Percentiles rank a stretch among this genome's conserved stretches.
phyloP scores from a whole-genome alignment of 2,329 filamentous ascomycete genomes.

The Exophiala sp. region DNA sequence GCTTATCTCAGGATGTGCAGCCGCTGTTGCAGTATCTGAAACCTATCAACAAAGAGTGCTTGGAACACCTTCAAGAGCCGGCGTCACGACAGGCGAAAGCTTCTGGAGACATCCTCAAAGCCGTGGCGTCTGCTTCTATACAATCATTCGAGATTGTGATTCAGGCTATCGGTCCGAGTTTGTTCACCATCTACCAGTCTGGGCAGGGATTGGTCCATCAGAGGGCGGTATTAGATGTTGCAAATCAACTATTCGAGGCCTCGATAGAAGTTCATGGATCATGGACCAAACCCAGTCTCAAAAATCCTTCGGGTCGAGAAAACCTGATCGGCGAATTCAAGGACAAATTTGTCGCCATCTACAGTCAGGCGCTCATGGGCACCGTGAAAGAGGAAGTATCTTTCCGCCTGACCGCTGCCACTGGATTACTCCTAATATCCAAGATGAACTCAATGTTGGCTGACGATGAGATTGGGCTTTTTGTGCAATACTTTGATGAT shows the following conservation, averaged over 20 bases:
- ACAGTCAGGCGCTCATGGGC: conserved; percentile 54
- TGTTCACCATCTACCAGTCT: conserved; percentile 60
- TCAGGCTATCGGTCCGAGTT: conserved; percentile 53
- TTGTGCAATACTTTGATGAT: conserved; percentile 57
- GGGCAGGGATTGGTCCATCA: conserved; percentile 61
- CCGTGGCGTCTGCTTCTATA: conserved; percentile 54
- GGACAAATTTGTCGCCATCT: conserved; percentile 52
- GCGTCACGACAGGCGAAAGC: conserved; percentile 66
- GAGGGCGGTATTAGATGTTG: conserved; percentile 59
- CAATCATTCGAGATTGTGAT: conserved; percentile 55
- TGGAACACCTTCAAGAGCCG: conserved; percentile 65
- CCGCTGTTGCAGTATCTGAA: conserved; percentile 54
- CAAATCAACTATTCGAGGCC: conserved; percentile 57
- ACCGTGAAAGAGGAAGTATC: conserved; percentile 50
- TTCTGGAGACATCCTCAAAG: conserved; percentile 58
- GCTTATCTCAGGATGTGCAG: conserved; percentile 47
- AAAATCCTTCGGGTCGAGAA: conserved; percentile 31
- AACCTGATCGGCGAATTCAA: conserved; percentile 49
- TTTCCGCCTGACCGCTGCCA: conserved; percentile 48
- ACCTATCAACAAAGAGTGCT: conserved; percentile 63
- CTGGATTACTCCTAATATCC: conserved; percentile 46
- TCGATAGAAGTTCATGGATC: conserved; percentile 56
- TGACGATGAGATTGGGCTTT: conserved; percentile 51
- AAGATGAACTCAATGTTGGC: conserved; percentile 46
- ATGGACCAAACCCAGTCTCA: conserved; percentile 47